A percentile compares a stretch with the other conserved stretches of the same genome.
phyloP scores from a whole-genome alignment of 176 grass and related monocot species.

The Carex myosuroides region DNA sequence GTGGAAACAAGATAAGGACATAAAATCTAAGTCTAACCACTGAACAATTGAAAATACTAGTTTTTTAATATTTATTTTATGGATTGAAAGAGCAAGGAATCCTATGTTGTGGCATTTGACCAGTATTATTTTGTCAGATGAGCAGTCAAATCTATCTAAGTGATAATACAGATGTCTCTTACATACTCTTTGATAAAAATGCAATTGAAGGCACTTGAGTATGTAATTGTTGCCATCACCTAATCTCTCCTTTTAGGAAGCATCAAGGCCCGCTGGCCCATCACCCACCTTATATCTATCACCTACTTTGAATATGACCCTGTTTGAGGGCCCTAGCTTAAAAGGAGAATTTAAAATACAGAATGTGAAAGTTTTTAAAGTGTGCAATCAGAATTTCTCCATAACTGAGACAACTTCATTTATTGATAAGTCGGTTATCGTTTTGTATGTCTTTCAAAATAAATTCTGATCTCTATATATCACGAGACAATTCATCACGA shows the following conservation, averaged over 20 bases:
- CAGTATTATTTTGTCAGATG: conserved; percentile 5
- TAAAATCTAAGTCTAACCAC: neutral
- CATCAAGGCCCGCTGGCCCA: conserved; percentile 16
- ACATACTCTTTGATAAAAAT: neutral
- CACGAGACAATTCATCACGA: neutral
- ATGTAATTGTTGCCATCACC: neutral
- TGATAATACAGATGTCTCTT: neutral
- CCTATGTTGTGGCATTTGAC: conserved; percentile 11
- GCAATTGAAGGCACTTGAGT: neutral
- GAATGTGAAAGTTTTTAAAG: neutral
- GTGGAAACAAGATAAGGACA: conserved; percentile 26
- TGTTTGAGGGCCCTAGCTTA: neutral
- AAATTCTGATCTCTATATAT: neutral
- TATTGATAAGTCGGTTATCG: neutral
- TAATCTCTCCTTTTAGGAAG: neutral
- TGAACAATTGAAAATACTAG: neutral
- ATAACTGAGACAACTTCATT: neutral
- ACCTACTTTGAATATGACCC: neutral
- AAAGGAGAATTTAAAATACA: neutral
- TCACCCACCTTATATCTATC: conserved; percentile 4
- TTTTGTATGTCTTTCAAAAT: neutral
- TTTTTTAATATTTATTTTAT: neutral
- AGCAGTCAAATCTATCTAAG: conserved; percentile 7
- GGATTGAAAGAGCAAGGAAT: neutral
- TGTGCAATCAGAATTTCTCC: neutral